Conservation (phyloP, 2,329 filamentous ascomycete species). For the Coniochaeta hoffmannii region DNA sequence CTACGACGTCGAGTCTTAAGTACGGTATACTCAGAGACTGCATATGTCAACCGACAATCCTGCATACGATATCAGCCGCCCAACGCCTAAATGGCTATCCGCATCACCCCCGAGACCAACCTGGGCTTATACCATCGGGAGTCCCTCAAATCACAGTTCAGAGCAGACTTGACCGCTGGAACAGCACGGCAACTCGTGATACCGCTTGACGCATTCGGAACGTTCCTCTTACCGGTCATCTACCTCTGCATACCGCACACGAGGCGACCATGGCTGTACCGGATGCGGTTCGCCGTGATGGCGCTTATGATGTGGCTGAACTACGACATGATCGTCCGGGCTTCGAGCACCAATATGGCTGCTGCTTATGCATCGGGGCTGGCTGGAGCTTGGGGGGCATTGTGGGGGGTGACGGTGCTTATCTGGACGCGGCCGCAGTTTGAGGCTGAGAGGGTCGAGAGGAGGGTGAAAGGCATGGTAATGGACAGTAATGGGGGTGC, state of each 20-base stretch:
- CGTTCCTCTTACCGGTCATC: slow-evolving; percentile 40
- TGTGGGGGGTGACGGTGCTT: slow-evolving; percentile 41
- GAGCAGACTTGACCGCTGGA: slow-evolving; percentile 16
- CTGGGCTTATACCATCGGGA: slow-evolving; percentile 15
- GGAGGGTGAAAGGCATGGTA: slow-evolving; percentile 17
- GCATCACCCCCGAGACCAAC: slow-evolving; percentile 4
- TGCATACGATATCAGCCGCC: not conserved
- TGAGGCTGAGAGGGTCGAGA: slow-evolving; percentile 44
- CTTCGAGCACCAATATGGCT: slow-evolving; percentile 44
- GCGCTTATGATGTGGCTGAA: slow-evolving; percentile 35
- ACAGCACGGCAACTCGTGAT: slow-evolving; percentile 37
- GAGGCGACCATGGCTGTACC: slow-evolving; percentile 41
- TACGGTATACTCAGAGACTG: not conserved
- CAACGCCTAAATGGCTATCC: not conserved
- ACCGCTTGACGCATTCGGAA: slow-evolving; percentile 40
- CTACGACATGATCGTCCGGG: slow-evolving; percentile 28
- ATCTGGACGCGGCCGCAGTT: slow-evolving; percentile 49
- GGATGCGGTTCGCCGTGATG: slow-evolving; percentile 41
- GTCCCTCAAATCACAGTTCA: slow-evolving; percentile 29
- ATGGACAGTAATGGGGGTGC: not conserved
- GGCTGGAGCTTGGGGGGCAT: slow-evolving; percentile 39
- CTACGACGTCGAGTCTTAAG: not conserved
- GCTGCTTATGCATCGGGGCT: slow-evolving; percentile 44
- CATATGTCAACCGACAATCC: not conserved
- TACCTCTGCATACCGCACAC: slow-evolving; percentile 51